These are phyloP conservation scores for Xylariaceae sp. DNA, from an alignment of 2,329 filamentous ascomycete genomes.

Conservation along the genomic window DNA sequence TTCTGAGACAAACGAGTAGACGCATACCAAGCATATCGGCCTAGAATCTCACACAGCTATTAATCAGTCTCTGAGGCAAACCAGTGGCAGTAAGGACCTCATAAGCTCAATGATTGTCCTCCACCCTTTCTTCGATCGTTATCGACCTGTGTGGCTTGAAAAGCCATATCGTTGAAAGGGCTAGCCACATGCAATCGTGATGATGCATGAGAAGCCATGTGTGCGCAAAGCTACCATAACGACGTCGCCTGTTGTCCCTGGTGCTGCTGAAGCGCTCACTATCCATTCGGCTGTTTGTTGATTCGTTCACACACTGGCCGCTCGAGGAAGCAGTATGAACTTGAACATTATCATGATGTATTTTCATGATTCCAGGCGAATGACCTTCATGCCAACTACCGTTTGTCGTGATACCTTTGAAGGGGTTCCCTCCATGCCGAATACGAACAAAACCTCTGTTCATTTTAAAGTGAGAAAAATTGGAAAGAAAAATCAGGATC, in stretches of 20 bases:
- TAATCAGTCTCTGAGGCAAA: constrained; percentile 3
- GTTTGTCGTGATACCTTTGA: too few species aligned
- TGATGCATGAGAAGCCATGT: neutral
- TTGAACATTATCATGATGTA: too few species aligned
- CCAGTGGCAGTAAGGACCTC: constrained; percentile 5
- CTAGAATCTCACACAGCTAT: constrained; percentile 5
- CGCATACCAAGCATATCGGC: neutral
- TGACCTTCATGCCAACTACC: too few species aligned
- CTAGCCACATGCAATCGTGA: too few species aligned
- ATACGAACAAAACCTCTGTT: too few species aligned
- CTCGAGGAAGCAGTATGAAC: neutral
- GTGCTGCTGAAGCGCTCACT: neutral
- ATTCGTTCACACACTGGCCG: neutral
- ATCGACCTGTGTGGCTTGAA: too few species aligned
- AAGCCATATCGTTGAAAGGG: too few species aligned
- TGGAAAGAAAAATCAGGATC: too few species aligned
- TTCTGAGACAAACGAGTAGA: neutral
- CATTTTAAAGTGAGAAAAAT: too few species aligned
- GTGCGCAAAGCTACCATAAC: neutral
- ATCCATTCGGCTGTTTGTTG: neutral
- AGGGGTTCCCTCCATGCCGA: too few species aligned
- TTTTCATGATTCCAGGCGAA: too few species aligned
- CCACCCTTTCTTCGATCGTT: neutral
- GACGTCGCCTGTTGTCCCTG: neutral
- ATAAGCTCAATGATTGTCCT: constrained; percentile 9